Percentiles rank a stretch among this genome's conserved stretches.
Evolutionary conservation across 179 eudicot species (phyloP).

Genomic region (Corrigiola litoralis): DNA sequence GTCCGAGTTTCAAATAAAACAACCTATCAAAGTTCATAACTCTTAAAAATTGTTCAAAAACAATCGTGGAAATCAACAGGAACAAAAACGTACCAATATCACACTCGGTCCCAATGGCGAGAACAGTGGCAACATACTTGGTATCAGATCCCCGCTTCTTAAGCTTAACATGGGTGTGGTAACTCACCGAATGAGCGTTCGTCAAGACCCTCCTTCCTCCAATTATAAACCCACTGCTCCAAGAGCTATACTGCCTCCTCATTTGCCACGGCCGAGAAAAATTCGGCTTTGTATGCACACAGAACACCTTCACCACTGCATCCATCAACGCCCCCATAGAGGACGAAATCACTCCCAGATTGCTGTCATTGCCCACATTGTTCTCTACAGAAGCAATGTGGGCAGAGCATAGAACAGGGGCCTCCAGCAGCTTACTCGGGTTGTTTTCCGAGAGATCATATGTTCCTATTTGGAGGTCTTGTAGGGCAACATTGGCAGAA

Average conservation of each 20-base stretch:
- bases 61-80: not conserved
- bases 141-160: conserved; percentile 93
- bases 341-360: conserved; percentile 13
- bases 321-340: conserved; percentile 65
- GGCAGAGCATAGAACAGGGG: not conserved
- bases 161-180: conserved; percentile 82
- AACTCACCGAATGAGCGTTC: conserved; percentile 89
- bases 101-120: conserved; percentile 86
- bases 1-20: too few relatives aligned
- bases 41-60: not conserved
- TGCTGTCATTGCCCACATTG: not conserved
- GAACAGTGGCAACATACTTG: conserved; percentile 78
- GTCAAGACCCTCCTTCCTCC: conserved; percentile 70
- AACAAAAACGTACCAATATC: conserved; percentile 67
- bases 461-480: too few relatives aligned
- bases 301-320: conserved; percentile 92
- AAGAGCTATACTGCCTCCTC: conserved; percentile 83
- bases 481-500: not conserved
- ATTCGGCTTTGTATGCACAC: conserved; percentile 82
- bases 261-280: conserved; percentile 93
- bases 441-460: too few relatives aligned
- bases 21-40: not conserved
- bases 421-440: not conserved
- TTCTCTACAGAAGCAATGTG: not conserved
- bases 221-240: conserved; percentile 81